Percentiles rank a stretch among this genome's conserved stretches.
Evolutionary conservation across 2,329 filamentous ascomycete genomes (phyloP).

Genomic region (Magnaporthales sp.): DNA sequence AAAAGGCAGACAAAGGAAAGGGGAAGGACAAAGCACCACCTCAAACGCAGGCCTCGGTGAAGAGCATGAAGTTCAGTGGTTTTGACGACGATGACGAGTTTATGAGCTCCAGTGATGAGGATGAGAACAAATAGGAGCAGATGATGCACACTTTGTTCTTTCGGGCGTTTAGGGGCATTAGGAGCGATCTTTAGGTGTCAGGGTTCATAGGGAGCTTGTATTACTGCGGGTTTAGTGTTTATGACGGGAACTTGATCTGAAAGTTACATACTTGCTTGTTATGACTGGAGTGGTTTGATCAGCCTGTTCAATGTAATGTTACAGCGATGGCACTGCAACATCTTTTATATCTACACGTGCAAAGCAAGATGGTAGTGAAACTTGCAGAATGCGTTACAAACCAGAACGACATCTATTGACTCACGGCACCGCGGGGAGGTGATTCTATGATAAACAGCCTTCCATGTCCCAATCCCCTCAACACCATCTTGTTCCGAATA

Average conservation of each 20-base stretch:
- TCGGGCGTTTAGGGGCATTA: not conserved
- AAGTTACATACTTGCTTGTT: not conserved
- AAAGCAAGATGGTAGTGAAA: not conserved
- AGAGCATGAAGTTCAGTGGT: constrained; percentile 51
- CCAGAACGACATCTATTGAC: not conserved
- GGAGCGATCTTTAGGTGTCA: not conserved
- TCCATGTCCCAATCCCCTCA: not conserved
- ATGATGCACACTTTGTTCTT: not conserved
- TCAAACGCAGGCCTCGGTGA: not conserved
- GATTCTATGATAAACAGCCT: not conserved
- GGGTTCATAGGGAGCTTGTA: not conserved
- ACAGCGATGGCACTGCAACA: not conserved
- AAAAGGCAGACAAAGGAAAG: constrained; percentile 16
- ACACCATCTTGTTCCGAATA: not conserved
- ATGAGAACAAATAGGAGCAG: constrained; percentile 22
- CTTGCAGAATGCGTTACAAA: not conserved
- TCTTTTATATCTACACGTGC: not conserved
- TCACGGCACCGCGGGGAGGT: constrained; percentile 1
- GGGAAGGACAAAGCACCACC: not conserved
- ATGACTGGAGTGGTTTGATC: not conserved
- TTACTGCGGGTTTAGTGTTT: not conserved
- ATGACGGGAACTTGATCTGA: not conserved
- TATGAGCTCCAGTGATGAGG: constrained; percentile 59
- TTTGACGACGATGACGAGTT: constrained; percentile 76
- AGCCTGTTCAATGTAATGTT: not conserved